Percentiles rank a stretch among this genome's conserved stretches.
phyloP scores from a whole-genome alignment of 352 stramenopile genomes.

The Globisporangium sylvaticum region DNA sequence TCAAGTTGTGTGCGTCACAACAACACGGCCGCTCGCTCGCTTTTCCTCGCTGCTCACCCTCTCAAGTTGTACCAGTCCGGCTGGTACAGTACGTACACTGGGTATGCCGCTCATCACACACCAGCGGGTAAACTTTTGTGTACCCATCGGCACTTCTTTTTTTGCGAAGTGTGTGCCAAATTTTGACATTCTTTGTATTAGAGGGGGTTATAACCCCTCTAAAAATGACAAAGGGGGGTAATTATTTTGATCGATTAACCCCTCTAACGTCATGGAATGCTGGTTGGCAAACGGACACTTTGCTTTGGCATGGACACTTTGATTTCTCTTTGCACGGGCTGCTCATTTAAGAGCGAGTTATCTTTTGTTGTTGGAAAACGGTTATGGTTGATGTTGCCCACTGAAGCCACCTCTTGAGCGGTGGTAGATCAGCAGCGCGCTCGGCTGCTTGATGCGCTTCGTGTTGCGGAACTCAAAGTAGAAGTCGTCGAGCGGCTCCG shows the following conservation, averaged over 20 bases:
- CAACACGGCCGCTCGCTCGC: no score
- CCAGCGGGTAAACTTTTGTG: not conserved
- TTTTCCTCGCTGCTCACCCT: no score
- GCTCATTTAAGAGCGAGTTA: no score
- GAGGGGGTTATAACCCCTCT: not conserved
- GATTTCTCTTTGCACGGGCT: no score
- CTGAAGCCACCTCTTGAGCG: not conserved
- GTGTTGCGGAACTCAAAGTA: conserved; percentile 60
- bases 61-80: no score
- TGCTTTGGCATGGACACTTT: no score
- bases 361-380: not conserved
- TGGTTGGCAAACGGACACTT: no score
- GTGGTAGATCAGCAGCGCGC: conserved; percentile 41
- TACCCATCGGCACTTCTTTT: conserved; percentile 2
- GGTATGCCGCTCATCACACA: no score
- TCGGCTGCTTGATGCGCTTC: conserved; percentile 68
- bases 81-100: not conserved
- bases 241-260: no score
- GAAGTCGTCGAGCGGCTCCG: conserved; percentile 32
- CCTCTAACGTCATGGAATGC: no score
- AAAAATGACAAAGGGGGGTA: no score
- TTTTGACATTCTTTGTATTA: no score
- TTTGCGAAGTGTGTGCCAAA: not conserved
- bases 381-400: not conserved
- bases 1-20: not conserved